These are phyloP conservation scores for Nigrospora oryzae DNA, from an alignment of 2,329 filamentous ascomycete species.

Conservation along the genomic window DNA sequence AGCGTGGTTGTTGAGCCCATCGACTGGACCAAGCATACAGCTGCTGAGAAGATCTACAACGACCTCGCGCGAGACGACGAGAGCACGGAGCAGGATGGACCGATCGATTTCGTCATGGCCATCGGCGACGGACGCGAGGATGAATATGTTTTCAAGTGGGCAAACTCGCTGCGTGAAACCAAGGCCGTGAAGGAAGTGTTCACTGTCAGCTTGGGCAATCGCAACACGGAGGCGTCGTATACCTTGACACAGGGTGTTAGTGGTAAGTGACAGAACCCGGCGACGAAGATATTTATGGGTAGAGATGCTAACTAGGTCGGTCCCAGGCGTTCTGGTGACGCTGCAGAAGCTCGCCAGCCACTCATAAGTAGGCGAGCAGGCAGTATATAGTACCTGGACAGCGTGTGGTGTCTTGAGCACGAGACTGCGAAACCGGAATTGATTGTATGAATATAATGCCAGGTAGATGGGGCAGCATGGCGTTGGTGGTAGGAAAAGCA, in stretches of 20 bases:
- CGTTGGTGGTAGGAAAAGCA: no score
- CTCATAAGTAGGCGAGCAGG: conserved; percentile 16
- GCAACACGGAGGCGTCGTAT: conserved; percentile 79
- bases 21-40: conserved; percentile 81
- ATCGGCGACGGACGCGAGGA: conserved; percentile 89
- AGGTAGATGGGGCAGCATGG: no score
- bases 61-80: conserved; percentile 33
- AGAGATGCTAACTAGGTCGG: conserved; percentile 5
- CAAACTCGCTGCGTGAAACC: conserved; percentile 61
- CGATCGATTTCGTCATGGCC: conserved; percentile 80
- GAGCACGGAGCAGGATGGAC: conserved; percentile 19
- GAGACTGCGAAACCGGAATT: no score
- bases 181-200: conserved; percentile 60
- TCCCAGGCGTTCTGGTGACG: conserved; percentile 39
- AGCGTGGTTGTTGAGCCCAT: conserved; percentile 78
- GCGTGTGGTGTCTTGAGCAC: no score
- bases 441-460: no score
- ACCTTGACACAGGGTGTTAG: conserved; percentile 89
- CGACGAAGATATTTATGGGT: conserved; percentile 3
- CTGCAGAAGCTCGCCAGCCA: conserved; percentile 39
- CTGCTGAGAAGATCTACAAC: conserved; percentile 65
- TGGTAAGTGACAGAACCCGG: conserved; percentile 46
- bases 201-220: conserved; percentile 77
- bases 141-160: conserved; percentile 91
- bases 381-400: neutral